phyloP scores from a whole-genome alignment of 129 eudicot species.

The Oenanthe sinensis region DNA sequence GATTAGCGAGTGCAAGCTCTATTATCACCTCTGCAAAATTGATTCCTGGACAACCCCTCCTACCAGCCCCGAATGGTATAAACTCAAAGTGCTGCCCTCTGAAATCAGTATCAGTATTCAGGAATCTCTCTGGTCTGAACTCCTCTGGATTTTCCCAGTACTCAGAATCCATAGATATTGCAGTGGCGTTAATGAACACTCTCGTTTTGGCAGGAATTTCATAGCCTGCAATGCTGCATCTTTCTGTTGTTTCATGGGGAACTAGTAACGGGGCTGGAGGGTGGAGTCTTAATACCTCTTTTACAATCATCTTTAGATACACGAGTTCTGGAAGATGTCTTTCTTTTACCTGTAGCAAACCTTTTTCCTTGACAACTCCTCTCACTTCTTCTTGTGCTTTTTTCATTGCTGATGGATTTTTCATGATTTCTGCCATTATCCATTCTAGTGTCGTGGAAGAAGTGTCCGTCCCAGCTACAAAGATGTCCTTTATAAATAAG shows the following conservation, averaged over 20 bases:
- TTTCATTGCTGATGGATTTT: slow-evolving; percentile 14
- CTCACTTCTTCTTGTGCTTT: slow-evolving; percentile 22
- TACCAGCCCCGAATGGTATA: slow-evolving; percentile 33
- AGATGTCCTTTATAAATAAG: background rate
- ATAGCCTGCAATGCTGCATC: slow-evolving; percentile 13
- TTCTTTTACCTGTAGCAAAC: background rate
- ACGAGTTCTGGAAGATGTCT: slow-evolving; percentile 8
- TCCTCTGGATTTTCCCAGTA: slow-evolving; percentile 31
- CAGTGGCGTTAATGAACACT: slow-evolving; percentile 8
- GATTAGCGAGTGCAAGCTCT: slow-evolving; percentile 20
- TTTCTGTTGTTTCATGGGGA: slow-evolving; percentile 8
- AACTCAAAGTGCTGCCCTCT: slow-evolving; percentile 24
- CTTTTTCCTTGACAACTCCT: slow-evolving; percentile 7
- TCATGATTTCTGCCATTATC: slow-evolving; percentile 18
- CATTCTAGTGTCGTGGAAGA: slow-evolving; percentile 11
- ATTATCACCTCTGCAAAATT: slow-evolving; percentile 18
- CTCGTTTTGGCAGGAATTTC: slow-evolving; percentile 11
- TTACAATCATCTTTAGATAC: slow-evolving; percentile 14
- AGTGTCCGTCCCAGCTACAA: slow-evolving; percentile 15
- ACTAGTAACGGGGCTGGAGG: slow-evolving; percentile 16
- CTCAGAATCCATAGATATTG: slow-evolving; percentile 21
- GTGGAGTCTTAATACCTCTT: slow-evolving; percentile 21
- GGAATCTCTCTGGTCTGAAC: slow-evolving; percentile 31
- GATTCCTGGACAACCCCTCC: slow-evolving; percentile 32
- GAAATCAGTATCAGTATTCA: slow-evolving; percentile 18